Evolutionary conservation across 139 green algal genomes (phyloP).

Genomic region (Eudorina sp.): DNA sequence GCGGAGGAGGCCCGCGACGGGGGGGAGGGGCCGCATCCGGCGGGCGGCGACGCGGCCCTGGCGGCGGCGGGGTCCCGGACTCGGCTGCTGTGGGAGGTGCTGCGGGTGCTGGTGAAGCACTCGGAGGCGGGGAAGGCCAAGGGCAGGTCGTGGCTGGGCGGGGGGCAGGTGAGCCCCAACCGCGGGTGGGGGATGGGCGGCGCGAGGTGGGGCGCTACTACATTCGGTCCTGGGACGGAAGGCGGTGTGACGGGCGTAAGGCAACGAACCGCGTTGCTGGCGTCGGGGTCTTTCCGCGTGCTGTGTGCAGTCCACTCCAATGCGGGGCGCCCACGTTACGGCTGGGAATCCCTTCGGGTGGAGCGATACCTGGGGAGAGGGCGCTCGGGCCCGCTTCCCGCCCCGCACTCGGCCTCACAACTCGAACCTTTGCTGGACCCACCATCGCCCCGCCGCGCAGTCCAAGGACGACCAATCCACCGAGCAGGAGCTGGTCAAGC

Average conservation of each 20-base stretch:
- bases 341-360: no score
- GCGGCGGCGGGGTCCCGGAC: background rate
- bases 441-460: background rate
- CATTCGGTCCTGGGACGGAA: no score
- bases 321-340: no score
- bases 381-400: no score
- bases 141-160: background rate
- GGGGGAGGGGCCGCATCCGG: background rate
- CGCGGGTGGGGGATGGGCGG: no score
- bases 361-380: no score
- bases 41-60: background rate
- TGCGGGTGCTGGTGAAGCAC: constrained; percentile 35
- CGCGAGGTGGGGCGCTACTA: no score
- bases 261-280: no score
- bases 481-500: constrained; percentile 8
- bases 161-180: constrained; percentile 11
- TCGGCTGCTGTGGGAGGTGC: constrained; percentile 41
- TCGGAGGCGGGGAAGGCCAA: constrained; percentile 18
- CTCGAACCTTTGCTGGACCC: background rate
- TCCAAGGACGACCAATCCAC: background rate
- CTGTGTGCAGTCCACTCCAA: no score
- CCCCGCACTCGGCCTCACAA: no score
- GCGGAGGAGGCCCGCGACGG: background rate
- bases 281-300: no score
- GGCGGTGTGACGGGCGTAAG: no score